Percentiles rank a stretch among this genome's conserved stretches.
These are phyloP conservation scores for Schizothecium vesticola DNA, from an alignment of 495 filamentous ascomycete genomes.

Conservation along the genomic window DNA sequence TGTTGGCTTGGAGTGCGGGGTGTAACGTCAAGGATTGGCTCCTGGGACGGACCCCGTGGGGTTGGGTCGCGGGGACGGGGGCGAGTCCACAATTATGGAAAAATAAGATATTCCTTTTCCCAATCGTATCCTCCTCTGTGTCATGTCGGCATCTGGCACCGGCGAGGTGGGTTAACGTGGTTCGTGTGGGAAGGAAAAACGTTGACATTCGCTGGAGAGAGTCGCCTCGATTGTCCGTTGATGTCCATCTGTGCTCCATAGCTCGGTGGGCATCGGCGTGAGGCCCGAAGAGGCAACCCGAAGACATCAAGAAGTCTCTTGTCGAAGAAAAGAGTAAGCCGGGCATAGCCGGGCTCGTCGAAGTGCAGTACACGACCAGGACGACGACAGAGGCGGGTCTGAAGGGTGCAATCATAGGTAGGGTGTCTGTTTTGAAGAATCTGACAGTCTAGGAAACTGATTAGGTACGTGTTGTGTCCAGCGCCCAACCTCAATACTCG, in stretches of 20 bases:
- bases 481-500: not conserved
- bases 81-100: not conserved
- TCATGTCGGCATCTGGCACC: not conserved
- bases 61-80: not conserved
- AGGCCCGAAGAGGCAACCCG: not conserved
- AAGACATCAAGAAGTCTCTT: not conserved
- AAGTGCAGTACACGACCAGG: not conserved
- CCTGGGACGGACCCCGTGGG: not conserved
- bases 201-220: not conserved
- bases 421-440: not conserved
- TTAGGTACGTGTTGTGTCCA: not conserved
- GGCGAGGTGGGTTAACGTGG: not conserved
- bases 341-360: not conserved
- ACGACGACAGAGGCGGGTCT: not conserved
- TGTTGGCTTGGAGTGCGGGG: not conserved
- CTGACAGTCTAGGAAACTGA: not conserved
- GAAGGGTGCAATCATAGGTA: not conserved
- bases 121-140: not conserved
- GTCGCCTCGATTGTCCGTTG: not conserved
- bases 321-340: not conserved
- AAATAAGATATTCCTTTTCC: not conserved
- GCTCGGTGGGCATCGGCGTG: not conserved
- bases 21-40: not conserved
- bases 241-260: not conserved
- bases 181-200: not conserved